Conservation (phyloP, 768 basidiomycete genomes). For the Pulveroboletus sp. region DNA sequence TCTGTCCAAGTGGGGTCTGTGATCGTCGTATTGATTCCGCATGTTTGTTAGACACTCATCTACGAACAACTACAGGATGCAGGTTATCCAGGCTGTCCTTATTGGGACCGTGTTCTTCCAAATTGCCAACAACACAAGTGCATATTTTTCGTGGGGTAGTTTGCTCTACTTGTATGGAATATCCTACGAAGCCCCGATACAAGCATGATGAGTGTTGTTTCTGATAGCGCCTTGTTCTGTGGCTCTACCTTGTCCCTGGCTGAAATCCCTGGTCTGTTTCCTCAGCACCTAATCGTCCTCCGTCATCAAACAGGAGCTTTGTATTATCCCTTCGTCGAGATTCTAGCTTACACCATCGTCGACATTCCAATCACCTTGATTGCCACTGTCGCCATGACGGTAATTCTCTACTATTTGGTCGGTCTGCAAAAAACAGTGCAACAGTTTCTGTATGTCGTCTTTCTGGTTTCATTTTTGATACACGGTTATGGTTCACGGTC, state of each 20-base stretch:
- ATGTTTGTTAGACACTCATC: neutral
- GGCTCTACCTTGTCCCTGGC: constrained; percentile 49
- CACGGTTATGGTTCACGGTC: constrained; percentile 31
- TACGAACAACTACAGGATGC: constrained; percentile 32
- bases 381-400: constrained; percentile 6
- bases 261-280: constrained; percentile 44
- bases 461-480: neutral
- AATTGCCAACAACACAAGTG: constrained; percentile 30
- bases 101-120: constrained; percentile 39
- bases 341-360: constrained; percentile 40
- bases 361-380: constrained; percentile 40
- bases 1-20: constrained; percentile 35
- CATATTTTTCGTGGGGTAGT: constrained; percentile 59
- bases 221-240: constrained; percentile 44
- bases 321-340: constrained; percentile 47
- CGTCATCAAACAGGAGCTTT: constrained; percentile 42
- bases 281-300: constrained; percentile 39
- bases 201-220: constrained; percentile 7
- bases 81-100: constrained; percentile 18
- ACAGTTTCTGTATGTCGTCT: constrained; percentile 18
- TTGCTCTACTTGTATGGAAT: constrained; percentile 64
- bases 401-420: constrained; percentile 17
- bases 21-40: constrained; percentile 7
- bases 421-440: constrained; percentile 14
- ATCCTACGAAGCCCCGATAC: neutral